Evolutionary conservation across 176 grass and related monocot genomes (phyloP), one percentile per base, ranked within the genome.

Genomic region (Hyparrhenia diplandra): DNA sequence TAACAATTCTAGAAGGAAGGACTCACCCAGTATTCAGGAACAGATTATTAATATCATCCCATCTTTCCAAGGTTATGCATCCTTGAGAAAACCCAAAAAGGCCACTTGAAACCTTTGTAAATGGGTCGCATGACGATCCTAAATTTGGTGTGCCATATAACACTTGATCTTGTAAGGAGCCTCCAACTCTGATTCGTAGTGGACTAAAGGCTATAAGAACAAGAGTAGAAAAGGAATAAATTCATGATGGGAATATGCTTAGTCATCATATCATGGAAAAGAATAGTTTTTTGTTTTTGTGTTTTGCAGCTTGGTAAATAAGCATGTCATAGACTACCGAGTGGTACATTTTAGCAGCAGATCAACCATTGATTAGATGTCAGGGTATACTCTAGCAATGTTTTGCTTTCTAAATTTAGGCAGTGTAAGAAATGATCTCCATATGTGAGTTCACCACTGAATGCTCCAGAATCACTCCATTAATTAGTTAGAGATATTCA

Each of bases 101-200:
- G 21, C 90, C 92, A 58, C 88, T 51, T 58, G 88, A 80, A 60
- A 75, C 79, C 81, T 86, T 98, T 77, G 79, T 82, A 70, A 99
- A 95, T 65, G 85, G 82, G 32, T 64, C 64, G 31, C 96, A 99
- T 88, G 83, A 75, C 67, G 78, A 47, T 77, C 84, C 88, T 67
- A 90, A 84, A 89, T 88, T 95, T 40, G 90, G 75, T 42, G 81
- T 82, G 39, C 78, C 92, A 90, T 99, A 99, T 49, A 93, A 49
- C 21, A 99, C 90, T 91, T 93, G 96, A 84, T 99, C 96, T 84
- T 99, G 90, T 73, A 99, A 95, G 71, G 96, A 99, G 69, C 96
- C 96, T 49, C 96, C 96, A 2, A 99, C 82, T 90, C 96, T 91
- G 77, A 99, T 88, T 57, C 96, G 86, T 13, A 99, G 85, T 51